Conservation (phyloP, 306 rosid genomes). For the Cucurbita ficifolia region DNA sequence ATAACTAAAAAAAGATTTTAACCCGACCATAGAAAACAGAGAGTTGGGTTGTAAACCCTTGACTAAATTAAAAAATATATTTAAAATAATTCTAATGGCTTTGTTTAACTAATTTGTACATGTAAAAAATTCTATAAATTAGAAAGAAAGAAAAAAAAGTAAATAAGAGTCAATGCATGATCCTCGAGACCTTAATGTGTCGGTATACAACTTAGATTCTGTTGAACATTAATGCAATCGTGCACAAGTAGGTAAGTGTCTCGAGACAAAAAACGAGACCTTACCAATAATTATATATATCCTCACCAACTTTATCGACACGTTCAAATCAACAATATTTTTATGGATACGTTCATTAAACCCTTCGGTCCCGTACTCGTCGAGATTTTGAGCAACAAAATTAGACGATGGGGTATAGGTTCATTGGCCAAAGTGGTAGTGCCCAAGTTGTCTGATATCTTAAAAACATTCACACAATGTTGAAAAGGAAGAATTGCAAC, state of each 20-base stretch:
- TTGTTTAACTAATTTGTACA: neutral
- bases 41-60: no score
- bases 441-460: conserved; percentile 7
- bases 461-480: conserved; percentile 3
- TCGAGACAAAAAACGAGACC: neutral
- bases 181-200: no score
- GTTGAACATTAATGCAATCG: neutral
- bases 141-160: neutral
- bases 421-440: neutral
- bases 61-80: no score
- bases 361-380: neutral
- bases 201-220: no score
- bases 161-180: neutral
- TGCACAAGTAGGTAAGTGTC: neutral
- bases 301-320: neutral
- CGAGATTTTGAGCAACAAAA: neutral
- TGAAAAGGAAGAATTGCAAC: conserved; percentile 6
- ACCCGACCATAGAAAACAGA: no score
- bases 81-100: no score
- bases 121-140: neutral
- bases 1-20: no score
- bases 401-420: neutral
- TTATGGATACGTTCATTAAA: neutral
- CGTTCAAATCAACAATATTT: neutral
- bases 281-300: neutral